Evolutionary conservation across 768 basidiomycete species (phyloP), one percentile per base, ranked within the genome.

Genomic region (Astraeus odoratus): DNA sequence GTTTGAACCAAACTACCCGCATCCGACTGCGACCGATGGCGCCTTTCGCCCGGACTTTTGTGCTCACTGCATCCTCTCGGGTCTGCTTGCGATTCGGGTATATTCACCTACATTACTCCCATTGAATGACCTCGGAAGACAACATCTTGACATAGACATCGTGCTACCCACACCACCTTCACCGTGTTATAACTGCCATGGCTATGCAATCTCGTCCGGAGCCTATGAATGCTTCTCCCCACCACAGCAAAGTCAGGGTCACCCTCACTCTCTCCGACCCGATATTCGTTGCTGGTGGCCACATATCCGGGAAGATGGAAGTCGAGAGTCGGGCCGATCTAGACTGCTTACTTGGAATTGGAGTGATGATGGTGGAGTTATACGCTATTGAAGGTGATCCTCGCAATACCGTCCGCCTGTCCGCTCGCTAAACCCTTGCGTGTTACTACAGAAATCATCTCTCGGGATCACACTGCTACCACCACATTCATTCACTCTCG

Each of bases 181-280:
- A 20, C 20, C 34, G 23, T 16, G 22, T 25, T 31, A 15, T 3
- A 22, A 9, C 42, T 19, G 37, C 19, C 37, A 67, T 66, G 59
- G 58, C 67, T 15, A 50, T 43, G 8, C 67, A 67, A 44, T 63
- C 68, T 15, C 59, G 67, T 37, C 67, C 70, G 5, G 75, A 74
- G 66, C 83, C 84, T 10, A 90, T 90, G 87, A 90, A 91, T 65
- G 81, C 83, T 24, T 77, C 80, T n/a, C 73, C 81, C 1, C 71
- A 82, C 59, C 88, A 90, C 61, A 69, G 86, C 22, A 91, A 88
- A 65, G 77, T 90, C 61, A 86, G 76, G 60, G 75, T 86, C 13
- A 72, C 81, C 10, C 58, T 85, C 16, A 72, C 69, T 6, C 68
- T 87, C 6, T 73, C 77, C 1, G 75, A 84, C 51, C 59, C 75